Evolutionary conservation across 176 grass and related monocot genomes (phyloP).

Genomic region (Raddia distichophylla): DNA sequence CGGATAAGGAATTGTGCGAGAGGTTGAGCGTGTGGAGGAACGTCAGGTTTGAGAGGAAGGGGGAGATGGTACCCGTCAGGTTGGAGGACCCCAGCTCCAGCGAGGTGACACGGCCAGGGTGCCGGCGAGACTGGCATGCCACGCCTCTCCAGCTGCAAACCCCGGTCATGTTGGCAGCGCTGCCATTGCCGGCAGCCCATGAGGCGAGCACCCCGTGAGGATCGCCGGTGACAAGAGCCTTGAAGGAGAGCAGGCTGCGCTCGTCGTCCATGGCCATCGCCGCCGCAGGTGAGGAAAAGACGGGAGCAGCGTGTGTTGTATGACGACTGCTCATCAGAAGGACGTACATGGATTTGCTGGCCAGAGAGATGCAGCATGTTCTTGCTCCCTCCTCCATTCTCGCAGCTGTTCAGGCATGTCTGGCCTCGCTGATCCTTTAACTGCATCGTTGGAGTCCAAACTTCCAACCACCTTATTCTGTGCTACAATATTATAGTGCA

Average conservation of each 20-base stretch:
- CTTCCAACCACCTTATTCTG: too few species aligned
- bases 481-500: too few species aligned
- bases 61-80: slow-evolving; percentile 4
- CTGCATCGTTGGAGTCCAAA: too few species aligned
- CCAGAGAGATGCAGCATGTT: too few species aligned
- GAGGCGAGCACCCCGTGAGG: background rate
- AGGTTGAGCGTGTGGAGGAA: slow-evolving; percentile 39
- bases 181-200: background rate
- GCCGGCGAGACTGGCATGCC: slow-evolving; percentile 5
- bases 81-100: slow-evolving; percentile 25
- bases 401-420: too few species aligned
- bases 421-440: too few species aligned
- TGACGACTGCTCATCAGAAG: too few species aligned
- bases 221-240: background rate
- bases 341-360: too few species aligned
- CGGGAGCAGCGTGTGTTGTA: too few species aligned
- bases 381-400: too few species aligned
- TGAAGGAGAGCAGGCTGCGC: slow-evolving; percentile 16
- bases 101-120: slow-evolving; percentile 23
- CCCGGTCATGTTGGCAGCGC: background rate
- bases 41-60: slow-evolving; percentile 27
- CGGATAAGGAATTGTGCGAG: slow-evolving; percentile 13
- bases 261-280: too few species aligned
- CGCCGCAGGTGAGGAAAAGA: too few species aligned
- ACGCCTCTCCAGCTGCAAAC: slow-evolving; percentile 36